A percentile compares a stretch with the other conserved stretches of the same genome.
These are phyloP conservation scores for Beauveria varroae DNA, from an alignment of 2,329 filamentous ascomycete species.

Conservation along the genomic window DNA sequence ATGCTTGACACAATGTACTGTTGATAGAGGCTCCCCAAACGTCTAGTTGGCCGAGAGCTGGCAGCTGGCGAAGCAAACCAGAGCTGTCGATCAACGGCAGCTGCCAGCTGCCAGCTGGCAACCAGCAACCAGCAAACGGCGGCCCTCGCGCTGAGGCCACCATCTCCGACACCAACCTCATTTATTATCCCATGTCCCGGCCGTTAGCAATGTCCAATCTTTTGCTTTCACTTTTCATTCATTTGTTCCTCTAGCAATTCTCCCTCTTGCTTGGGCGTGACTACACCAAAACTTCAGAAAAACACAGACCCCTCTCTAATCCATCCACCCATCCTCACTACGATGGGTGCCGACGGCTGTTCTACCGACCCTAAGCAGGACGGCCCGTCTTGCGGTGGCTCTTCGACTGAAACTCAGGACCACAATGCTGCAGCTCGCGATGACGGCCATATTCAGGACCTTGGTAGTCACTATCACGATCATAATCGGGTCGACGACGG, in stretches of 20 bases:
- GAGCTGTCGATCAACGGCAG: background rate
- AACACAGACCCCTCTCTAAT: background rate
- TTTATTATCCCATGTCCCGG: background rate
- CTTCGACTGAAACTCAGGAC: background rate
- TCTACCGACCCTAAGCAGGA: conserved; percentile 6
- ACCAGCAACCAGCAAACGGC: background rate
- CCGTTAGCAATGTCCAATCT: background rate
- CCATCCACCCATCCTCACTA: background rate
- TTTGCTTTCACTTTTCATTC: background rate
- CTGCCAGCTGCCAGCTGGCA: background rate
- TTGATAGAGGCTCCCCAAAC: background rate
- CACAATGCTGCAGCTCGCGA: background rate
- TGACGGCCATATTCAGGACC: background rate
- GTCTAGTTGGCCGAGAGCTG: background rate
- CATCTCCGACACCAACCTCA: background rate
- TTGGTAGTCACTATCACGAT: background rate
- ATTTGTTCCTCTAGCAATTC: background rate
- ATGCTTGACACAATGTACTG: background rate
- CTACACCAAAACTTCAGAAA: too few species aligned
- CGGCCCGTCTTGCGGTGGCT: background rate
- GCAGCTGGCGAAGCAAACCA: background rate
- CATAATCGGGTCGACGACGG: background rate
- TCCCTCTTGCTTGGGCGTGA: too few species aligned
- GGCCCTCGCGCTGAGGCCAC: background rate
- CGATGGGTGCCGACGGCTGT: conserved; percentile 14